These are phyloP conservation scores for Fraxinus sp. DNA, from an alignment of 305 asterid species.

Conservation along the genomic window DNA sequence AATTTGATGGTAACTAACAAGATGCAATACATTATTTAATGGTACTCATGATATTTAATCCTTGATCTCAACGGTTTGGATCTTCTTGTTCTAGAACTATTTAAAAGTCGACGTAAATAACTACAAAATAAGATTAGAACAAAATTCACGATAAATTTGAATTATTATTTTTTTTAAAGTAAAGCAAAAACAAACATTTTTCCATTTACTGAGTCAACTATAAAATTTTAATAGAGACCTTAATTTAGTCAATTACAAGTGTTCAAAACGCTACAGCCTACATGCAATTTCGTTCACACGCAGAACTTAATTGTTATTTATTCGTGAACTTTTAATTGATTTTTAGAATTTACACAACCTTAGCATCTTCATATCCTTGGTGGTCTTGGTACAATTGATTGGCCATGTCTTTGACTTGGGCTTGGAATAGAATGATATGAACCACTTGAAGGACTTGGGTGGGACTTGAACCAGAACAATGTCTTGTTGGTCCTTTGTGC, in stretches of 20 bases:
- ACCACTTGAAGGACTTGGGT: constrained; percentile 5
- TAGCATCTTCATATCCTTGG: not conserved
- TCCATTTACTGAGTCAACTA: too few species aligned
- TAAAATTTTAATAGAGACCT: too few species aligned
- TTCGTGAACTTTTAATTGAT: not conserved
- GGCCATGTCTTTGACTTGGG: not conserved
- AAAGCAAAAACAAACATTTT: too few species aligned
- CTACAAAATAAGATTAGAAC: not conserved
- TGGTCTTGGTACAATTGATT: not conserved
- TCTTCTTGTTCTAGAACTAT: not conserved
- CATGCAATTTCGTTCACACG: too few species aligned
- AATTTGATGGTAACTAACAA: not conserved
- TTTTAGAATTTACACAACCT: not conserved
- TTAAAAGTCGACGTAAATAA: too few species aligned
- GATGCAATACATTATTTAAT: not conserved
- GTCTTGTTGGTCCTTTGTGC: not conserved
- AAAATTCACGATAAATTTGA: not conserved
- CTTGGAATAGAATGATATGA: constrained; percentile 7
- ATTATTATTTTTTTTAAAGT: too few species aligned
- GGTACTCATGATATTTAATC: not conserved
- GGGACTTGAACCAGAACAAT: not conserved
- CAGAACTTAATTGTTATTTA: not conserved
- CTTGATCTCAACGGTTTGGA: not conserved
- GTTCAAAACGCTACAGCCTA: too few species aligned
- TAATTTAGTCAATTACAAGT: too few species aligned